These are phyloP conservation scores for Mycosphaerella arachidis DNA, from an alignment of 2,329 filamentous ascomycete species.

Conservation along the genomic window DNA sequence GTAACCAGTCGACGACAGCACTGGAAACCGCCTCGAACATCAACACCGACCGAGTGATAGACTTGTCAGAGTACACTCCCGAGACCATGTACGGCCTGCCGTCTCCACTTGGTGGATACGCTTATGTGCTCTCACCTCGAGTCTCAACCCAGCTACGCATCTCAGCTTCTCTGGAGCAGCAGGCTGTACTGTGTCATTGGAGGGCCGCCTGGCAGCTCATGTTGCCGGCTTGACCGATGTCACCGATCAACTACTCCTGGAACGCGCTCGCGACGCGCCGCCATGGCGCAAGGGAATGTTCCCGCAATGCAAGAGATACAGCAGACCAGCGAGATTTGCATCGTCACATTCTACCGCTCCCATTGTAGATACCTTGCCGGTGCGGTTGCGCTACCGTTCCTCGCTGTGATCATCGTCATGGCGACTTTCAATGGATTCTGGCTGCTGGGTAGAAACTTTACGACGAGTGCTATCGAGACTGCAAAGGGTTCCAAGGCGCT, in stretches of 20 bases:
- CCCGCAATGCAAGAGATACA: conserved; percentile 6
- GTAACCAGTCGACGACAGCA: conserved; percentile 14
- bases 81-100: conserved; percentile 12
- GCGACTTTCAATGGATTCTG: conserved; percentile 12
- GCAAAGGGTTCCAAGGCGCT: conserved; percentile 18
- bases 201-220: conserved; percentile 9
- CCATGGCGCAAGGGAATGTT: conserved; percentile 14
- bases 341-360: conserved; percentile 9
- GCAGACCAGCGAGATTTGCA: conserved; percentile 2
- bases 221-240: conserved; percentile 12
- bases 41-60: conserved; percentile 2
- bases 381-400: conserved; percentile 10
- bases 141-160: conserved; percentile 9
- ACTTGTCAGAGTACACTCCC: conserved; percentile 2
- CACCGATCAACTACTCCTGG: conserved; percentile 3
- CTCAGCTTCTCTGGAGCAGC: conserved; percentile 13
- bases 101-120: conserved; percentile 12
- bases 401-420: conserved; percentile 8
- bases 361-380: conserved; percentile 10
- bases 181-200: conserved; percentile 10
- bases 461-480: conserved; percentile 15
- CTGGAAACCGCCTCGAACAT: conserved; percentile 2
- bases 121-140: conserved; percentile 13
- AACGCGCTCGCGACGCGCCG: conserved; percentile 14
- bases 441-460: conserved; percentile 13